Conservation (phyloP, 352 stramenopile genomes). For the Phytophthora citricola region DNA sequence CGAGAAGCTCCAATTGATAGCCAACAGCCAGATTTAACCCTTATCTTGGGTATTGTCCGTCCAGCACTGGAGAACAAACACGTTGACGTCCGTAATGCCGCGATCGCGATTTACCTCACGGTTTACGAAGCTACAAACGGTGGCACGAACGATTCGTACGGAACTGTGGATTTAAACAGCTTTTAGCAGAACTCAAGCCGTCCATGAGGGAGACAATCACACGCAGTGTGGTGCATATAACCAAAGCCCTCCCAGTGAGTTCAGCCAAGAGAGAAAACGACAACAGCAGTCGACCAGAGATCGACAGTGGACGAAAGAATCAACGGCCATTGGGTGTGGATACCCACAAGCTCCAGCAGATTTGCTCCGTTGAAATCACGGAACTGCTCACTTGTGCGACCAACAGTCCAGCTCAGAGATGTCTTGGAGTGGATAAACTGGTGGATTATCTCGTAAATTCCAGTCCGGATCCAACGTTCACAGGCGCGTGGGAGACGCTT, state of each 20-base stretch:
- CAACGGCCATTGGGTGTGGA: conserved; percentile 66
- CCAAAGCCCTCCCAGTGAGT: conserved; percentile 40
- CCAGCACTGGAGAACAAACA: conserved; percentile 84
- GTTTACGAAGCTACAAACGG: conserved; percentile 81
- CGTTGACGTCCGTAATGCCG: conserved; percentile 78
- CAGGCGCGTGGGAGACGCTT: conserved; percentile 75
- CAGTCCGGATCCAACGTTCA: conserved; percentile 45
- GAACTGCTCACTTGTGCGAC: conserved; percentile 54
- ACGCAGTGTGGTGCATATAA: conserved; percentile 72
- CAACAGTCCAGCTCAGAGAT: conserved; percentile 41
- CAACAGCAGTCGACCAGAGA: conserved; percentile 38
- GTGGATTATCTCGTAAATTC: conserved; percentile 48
- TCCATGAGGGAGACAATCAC: conserved; percentile 80
- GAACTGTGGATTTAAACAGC: conserved; percentile 62
- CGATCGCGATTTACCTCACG: conserved; percentile 66
- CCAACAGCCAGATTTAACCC: conserved; percentile 38
- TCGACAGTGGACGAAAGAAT: conserved; percentile 55
- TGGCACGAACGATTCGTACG: conserved; percentile 35
- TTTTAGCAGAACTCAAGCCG: conserved; percentile 71
- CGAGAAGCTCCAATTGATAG: conserved; percentile 35
- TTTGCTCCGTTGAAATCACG: conserved; percentile 64
- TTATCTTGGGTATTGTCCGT: conserved; percentile 57
- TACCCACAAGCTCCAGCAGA: conserved; percentile 58
- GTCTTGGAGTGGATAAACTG: conserved; percentile 64
- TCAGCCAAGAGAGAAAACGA: conserved; percentile 17